Evolutionary conservation across 1,139 yeast genomes (phyloP).

Genomic region (Pichia sp.): DNA sequence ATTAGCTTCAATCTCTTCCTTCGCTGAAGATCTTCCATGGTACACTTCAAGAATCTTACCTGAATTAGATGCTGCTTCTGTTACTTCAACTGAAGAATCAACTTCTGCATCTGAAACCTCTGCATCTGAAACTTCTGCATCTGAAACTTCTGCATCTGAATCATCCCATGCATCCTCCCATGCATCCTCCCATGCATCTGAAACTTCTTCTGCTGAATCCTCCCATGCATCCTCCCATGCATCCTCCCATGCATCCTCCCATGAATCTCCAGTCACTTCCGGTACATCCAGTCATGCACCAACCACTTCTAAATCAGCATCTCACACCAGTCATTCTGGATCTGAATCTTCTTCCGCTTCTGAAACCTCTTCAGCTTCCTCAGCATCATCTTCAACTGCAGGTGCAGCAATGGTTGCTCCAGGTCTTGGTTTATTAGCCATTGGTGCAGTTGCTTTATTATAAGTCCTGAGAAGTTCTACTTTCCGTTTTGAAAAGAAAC

Average conservation of each 20-base stretch:
- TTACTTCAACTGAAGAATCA: conserved; percentile 14
- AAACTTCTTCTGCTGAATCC: conserved; percentile 18
- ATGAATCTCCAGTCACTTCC: conserved; percentile 10
- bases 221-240: conserved; percentile 19
- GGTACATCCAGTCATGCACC: conserved; percentile 19
- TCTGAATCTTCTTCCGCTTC: conserved; percentile 8
- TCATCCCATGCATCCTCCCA: conserved; percentile 11
- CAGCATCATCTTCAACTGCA: conserved; percentile 12
- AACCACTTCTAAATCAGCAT: no score
- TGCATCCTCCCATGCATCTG: conserved; percentile 2
- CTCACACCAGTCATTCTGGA: no score
- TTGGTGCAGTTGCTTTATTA: conserved; percentile 20
- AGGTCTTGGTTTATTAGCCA: conserved; percentile 16
- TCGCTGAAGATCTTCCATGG: conserved; percentile 39
- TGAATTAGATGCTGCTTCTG: conserved; percentile 20
- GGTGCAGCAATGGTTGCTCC: conserved; percentile 18
- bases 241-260: conserved; percentile 9
- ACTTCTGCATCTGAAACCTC: conserved; percentile 12
- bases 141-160: conserved; percentile 14
- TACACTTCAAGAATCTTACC: conserved; percentile 35
- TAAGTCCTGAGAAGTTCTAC: conserved; percentile 2
- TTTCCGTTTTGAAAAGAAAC: no score
- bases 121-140: conserved; percentile 19
- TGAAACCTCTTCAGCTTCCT: conserved; percentile 5
- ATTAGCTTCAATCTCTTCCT: conserved; percentile 25